Percentiles rank a stretch among this genome's conserved stretches.
phyloP scores from a whole-genome alignment of 2,329 filamentous ascomycete genomes.

The Colletotrichum sp. region DNA sequence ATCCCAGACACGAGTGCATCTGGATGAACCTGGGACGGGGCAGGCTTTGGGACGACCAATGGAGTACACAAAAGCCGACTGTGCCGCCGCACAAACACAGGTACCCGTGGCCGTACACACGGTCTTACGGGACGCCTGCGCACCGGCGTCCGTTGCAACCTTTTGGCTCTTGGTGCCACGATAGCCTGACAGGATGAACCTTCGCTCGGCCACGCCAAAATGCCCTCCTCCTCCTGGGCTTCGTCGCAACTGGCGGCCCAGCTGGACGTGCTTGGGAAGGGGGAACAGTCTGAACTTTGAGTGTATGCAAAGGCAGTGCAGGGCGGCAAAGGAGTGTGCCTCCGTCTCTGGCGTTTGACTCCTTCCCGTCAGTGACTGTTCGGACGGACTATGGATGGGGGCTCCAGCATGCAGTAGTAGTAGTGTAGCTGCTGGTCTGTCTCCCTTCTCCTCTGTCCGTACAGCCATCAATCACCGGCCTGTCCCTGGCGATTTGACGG shows the following conservation, averaged over 20 bases:
- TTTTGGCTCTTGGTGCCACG: background rate
- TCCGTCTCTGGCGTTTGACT: background rate
- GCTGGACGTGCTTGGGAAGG: background rate
- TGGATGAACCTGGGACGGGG: background rate
- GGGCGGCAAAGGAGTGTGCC: background rate
- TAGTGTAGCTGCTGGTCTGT: background rate
- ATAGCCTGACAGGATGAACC: constrained; percentile 15
- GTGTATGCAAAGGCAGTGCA: background rate
- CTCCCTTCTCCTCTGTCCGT: background rate
- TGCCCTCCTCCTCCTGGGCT: background rate
- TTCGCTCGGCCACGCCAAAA: constrained; percentile 7
- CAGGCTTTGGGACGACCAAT: background rate
- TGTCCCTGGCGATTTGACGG: background rate
- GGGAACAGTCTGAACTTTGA: background rate
- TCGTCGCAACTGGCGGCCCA: background rate
- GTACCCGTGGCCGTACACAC: constrained; percentile 2
- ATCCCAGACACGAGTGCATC: background rate
- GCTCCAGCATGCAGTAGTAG: background rate
- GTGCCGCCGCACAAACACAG: background rate
- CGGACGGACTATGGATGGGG: background rate
- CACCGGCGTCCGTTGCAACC: constrained; percentile 13
- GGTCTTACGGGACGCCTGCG: constrained; percentile 2
- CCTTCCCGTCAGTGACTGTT: constrained; percentile 11
- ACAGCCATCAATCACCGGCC: background rate
- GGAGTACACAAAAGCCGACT: background rate